Evolutionary conservation across 2,329 filamentous ascomycete species (phyloP).

Genomic region (Cercospora beticola): DNA sequence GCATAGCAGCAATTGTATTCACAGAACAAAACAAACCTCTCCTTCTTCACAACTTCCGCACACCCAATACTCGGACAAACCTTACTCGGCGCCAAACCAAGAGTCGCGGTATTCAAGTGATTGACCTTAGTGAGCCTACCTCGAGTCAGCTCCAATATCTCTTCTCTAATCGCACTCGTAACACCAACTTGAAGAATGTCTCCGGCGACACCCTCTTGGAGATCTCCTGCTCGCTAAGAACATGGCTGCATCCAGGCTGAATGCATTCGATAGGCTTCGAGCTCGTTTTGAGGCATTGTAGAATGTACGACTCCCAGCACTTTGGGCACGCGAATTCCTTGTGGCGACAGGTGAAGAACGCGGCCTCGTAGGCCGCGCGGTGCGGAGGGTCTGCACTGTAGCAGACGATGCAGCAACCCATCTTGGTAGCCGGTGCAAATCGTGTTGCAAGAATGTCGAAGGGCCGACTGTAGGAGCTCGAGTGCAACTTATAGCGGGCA

Average conservation of each 20-base stretch:
- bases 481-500: neutral
- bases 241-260: neutral
- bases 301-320: neutral
- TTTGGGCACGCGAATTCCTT: neutral
- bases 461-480: neutral
- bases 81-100: neutral
- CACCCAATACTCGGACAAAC: neutral
- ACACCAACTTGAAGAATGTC: neutral
- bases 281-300: neutral
- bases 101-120: neutral
- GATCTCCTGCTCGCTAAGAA: neutral
- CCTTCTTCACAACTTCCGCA: neutral
- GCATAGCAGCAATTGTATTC: too few species aligned
- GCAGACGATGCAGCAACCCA: neutral
- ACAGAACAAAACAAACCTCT: neutral
- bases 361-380: neutral
- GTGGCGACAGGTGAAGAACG: neutral
- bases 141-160: neutral
- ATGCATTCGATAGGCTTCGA: neutral
- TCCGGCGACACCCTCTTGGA: neutral
- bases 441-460: neutral
- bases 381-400: neutral
- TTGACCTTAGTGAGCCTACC: neutral
- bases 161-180: neutral
- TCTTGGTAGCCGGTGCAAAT: neutral